A percentile compares a stretch with the other conserved stretches of the same genome.
Conservation (phyloP, 495 filamentous ascomycete species). For the Cudoniella acicularis region DNA sequence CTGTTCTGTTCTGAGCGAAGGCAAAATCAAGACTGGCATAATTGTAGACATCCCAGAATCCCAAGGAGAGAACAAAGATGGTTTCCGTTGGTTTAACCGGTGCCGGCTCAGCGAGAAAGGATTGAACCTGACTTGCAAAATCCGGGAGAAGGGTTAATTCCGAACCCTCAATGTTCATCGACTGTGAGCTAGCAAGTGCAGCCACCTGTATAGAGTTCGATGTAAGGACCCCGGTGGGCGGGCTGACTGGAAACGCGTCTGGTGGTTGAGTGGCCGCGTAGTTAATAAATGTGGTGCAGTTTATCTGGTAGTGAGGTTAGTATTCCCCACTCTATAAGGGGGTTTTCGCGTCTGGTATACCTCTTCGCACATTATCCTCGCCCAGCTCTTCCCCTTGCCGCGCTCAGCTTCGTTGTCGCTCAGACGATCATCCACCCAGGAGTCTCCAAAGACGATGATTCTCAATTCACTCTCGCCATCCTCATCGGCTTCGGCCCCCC, state of each 20-base stretch:
- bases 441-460: conserved; percentile 25
- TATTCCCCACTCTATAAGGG: neutral
- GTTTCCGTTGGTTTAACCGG: conserved; percentile 28
- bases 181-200: neutral
- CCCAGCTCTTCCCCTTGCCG: conserved; percentile 23
- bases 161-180: conserved; percentile 7
- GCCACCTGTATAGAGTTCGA: conserved; percentile 26
- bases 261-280: conserved; percentile 12
- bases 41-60: conserved; percentile 47
- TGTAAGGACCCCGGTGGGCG: conserved; percentile 35
- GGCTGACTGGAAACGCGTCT: conserved; percentile 22
- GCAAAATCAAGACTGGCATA: conserved; percentile 37
- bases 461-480: conserved; percentile 1
- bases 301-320: conserved; percentile 19
- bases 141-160: conserved; percentile 27
- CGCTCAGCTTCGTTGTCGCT: neutral
- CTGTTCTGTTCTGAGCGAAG: conserved; percentile 29
- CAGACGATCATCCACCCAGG: conserved; percentile 18
- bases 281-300: conserved; percentile 9
- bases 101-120: conserved; percentile 31
- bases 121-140: conserved; percentile 36
- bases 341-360: conserved; percentile 3
- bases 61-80: conserved; percentile 42
- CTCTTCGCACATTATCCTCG: conserved; percentile 25
- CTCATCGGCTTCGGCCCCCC: conserved; percentile 7